phyloP scores from a whole-genome alignment of 148 eudicot genomes.

The Fallopia convolvulus region DNA sequence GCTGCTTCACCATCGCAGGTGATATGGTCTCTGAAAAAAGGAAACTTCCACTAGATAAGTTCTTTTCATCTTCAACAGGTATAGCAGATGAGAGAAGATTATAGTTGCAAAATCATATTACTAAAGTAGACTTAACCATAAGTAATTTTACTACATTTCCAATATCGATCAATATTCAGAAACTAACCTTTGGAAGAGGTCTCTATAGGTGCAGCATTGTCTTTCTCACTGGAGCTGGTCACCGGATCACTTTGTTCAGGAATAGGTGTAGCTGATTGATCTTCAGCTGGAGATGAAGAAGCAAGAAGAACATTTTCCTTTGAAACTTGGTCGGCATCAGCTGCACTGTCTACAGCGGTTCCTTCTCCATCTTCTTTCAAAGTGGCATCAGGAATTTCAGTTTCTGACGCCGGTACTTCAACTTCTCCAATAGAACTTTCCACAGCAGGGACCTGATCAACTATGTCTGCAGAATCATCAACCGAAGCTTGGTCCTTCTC shows the following conservation, averaged over 20 bases:
- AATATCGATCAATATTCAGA: background rate
- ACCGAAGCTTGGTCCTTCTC: background rate
- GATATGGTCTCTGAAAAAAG: constrained; percentile 47
- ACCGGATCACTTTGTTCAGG: constrained; percentile 17
- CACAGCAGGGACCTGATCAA: constrained; percentile 7
- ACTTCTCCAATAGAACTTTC: constrained; percentile 7
- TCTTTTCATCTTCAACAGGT: background rate
- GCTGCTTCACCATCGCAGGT: constrained; percentile 88
- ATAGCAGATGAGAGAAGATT: background rate
- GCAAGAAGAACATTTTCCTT: background rate
- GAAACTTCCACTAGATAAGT: background rate
- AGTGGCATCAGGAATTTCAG: constrained; percentile 11
- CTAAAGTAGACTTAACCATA: background rate
- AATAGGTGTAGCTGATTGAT: constrained; percentile 15
- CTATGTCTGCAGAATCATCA: constrained; percentile 9
- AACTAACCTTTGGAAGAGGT: constrained; percentile 24
- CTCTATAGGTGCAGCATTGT: constrained; percentile 18
- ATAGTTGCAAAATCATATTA: background rate
- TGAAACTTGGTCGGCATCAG: background rate
- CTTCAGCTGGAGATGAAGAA: constrained; percentile 10
- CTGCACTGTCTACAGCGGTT: background rate
- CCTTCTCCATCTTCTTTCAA: constrained; percentile 2
- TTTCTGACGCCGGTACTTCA: constrained; percentile 1
- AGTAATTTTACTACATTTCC: background rate
- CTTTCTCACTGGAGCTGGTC: constrained; percentile 20